Conservation (phyloP, 371 early-diverging fungal genomes). For the Apophysomyces trapeziformis region DNA sequence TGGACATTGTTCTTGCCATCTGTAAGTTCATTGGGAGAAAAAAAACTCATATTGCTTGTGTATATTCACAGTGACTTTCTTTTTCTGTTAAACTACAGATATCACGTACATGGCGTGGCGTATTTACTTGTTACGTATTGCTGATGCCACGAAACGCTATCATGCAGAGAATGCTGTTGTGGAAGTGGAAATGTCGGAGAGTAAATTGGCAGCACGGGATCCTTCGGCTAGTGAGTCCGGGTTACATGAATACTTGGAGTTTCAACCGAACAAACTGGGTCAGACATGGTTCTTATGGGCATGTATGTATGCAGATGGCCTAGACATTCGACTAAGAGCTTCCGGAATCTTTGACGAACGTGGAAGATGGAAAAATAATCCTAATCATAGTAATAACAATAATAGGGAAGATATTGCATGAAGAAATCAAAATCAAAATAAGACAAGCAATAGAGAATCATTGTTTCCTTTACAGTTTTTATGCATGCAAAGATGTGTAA, state of each 20-base stretch:
- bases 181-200: slow-evolving; percentile 23
- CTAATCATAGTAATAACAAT: no score
- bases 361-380: slow-evolving; percentile 17
- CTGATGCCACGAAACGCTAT: slow-evolving; percentile 32
- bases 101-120: slow-evolving; percentile 43
- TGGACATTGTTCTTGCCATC: slow-evolving; percentile 74
- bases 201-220: slow-evolving; percentile 24
- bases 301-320: slow-evolving; percentile 42
- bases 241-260: slow-evolving; percentile 30
- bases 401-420: slow-evolving; percentile 8
- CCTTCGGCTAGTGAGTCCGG: slow-evolving; percentile 19
- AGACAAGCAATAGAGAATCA: neutral
- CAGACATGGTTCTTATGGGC: slow-evolving; percentile 34
- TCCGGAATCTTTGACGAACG: slow-evolving; percentile 35
- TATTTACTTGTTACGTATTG: slow-evolving; percentile 34
- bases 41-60: neutral
- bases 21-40: slow-evolving; percentile 42
- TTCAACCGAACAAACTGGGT: slow-evolving; percentile 38
- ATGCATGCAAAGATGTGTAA: neutral
- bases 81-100: slow-evolving; percentile 17
- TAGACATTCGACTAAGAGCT: slow-evolving; percentile 42
- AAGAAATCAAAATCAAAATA: neutral
- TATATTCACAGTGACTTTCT: no score
- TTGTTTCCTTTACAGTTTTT: neutral
- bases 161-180: slow-evolving; percentile 26